These are phyloP conservation scores for Inga laurina DNA, from an alignment of 306 rosid species.

Conservation along the genomic window DNA sequence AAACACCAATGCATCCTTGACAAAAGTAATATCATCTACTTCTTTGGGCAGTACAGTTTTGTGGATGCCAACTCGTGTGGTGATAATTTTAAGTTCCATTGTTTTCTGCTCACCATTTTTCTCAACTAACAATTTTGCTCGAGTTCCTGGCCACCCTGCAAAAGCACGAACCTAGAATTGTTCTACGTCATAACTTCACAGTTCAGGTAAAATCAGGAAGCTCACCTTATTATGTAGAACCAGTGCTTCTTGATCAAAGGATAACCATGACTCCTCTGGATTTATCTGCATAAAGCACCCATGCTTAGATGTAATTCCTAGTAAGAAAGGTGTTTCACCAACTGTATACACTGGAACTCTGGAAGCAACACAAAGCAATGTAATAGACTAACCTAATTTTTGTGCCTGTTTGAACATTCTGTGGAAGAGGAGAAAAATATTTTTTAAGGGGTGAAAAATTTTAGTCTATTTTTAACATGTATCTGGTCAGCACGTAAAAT, in stretches of 20 bases:
- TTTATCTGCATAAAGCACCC: conserved; percentile 55
- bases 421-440: background rate
- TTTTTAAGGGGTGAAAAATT: background rate
- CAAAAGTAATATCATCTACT: conserved; percentile 54
- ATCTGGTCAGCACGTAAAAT: background rate
- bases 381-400: background rate
- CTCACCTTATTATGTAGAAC: conserved; percentile 80
- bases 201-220: conserved; percentile 37
- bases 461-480: background rate
- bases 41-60: conserved; percentile 41
- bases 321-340: conserved; percentile 23
- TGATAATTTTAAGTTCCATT: conserved; percentile 75
- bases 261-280: conserved; percentile 82
- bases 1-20: conserved; percentile 61
- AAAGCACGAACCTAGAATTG: conserved; percentile 87
- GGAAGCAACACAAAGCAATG: background rate
- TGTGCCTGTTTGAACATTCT: background rate
- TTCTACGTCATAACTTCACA: conserved; percentile 52
- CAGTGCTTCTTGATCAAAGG: conserved; percentile 74
- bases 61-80: conserved; percentile 59
- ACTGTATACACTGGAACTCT: conserved; percentile 1
- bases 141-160: conserved; percentile 99
- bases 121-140: conserved; percentile 64
- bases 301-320: conserved; percentile 21
- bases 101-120: conserved; percentile 51